phyloP scores from a whole-genome alignment of 257 asterid genomes.

The Jacaranda mimosifolia region DNA sequence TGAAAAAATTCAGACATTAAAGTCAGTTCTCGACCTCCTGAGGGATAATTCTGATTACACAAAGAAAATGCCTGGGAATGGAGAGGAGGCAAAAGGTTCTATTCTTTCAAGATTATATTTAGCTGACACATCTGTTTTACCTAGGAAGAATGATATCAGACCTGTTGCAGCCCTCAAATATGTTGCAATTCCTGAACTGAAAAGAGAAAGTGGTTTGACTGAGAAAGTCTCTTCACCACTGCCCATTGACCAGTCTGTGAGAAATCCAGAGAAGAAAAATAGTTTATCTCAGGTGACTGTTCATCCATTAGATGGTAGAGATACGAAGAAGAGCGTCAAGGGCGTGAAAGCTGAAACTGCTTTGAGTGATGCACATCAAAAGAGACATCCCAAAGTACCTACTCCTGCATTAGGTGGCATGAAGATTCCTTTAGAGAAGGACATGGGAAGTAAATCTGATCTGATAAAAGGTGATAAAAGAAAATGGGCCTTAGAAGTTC shows the following conservation, averaged over 20 bases:
- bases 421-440: slow-evolving; percentile 58
- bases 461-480: slow-evolving; percentile 70
- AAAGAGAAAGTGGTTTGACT: slow-evolving; percentile 44
- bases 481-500: slow-evolving; percentile 95
- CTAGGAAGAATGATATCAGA: slow-evolving; percentile 79
- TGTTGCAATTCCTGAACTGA: slow-evolving; percentile 47
- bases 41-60: slow-evolving; percentile 57
- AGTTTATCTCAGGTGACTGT: slow-evolving; percentile 31
- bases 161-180: slow-evolving; percentile 60
- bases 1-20: slow-evolving; percentile 87
- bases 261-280: slow-evolving; percentile 45
- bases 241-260: slow-evolving; percentile 39
- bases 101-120: slow-evolving; percentile 90
- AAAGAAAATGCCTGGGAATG: slow-evolving; percentile 49
- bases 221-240: slow-evolving; percentile 42
- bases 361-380: slow-evolving; percentile 46
- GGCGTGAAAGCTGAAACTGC: slow-evolving; percentile 53
- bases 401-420: slow-evolving; percentile 40
- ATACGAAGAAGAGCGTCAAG: slow-evolving; percentile 46
- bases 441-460: slow-evolving; percentile 50
- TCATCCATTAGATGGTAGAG: slow-evolving; percentile 50
- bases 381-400: slow-evolving; percentile 45
- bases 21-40: slow-evolving; percentile 84
- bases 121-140: slow-evolving; percentile 89
- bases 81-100: slow-evolving; percentile 61